Percentiles rank a stretch among this genome's conserved stretches.
Evolutionary conservation across 805 yeast genomes (phyloP).

Genomic region (Blastobotrys americana): DNA sequence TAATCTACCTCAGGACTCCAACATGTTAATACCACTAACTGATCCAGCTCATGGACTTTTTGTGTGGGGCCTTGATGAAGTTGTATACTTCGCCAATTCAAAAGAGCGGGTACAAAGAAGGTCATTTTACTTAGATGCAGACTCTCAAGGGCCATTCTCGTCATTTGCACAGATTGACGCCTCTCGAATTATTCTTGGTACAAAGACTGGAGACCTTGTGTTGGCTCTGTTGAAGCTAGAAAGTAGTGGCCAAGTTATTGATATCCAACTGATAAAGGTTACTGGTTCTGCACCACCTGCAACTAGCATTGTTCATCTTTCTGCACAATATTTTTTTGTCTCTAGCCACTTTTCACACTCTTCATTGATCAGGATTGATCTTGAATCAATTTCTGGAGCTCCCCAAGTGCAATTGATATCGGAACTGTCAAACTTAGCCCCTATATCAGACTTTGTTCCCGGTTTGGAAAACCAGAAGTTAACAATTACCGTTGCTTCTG

Average conservation of each 20-base stretch:
- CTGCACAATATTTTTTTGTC: conserved; percentile 12
- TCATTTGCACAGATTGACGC: conserved; percentile 7
- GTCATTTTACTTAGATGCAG: background rate
- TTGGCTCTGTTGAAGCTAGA: conserved; percentile 4
- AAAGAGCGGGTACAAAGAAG: background rate
- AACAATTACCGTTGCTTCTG: conserved; percentile 2
- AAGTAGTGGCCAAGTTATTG: background rate
- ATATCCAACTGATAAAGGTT: background rate
- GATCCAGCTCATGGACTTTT: conserved; percentile 1
- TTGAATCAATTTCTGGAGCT: background rate
- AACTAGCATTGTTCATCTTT: conserved; percentile 9
- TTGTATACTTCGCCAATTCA: background rate
- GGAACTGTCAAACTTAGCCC: conserved; percentile 10
- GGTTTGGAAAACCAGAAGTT: background rate
- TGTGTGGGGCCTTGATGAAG: background rate
- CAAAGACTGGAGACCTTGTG: conserved; percentile 9
- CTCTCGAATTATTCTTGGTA: conserved; percentile 6
- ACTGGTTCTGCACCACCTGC: conserved; percentile 9
- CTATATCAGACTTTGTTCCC: conserved; percentile 9
- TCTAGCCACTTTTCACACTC: conserved; percentile 7
- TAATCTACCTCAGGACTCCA: conserved; percentile 1
- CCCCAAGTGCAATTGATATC: background rate
- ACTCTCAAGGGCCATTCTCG: background rate
- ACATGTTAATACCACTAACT: conserved; percentile 4
- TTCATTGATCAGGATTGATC: conserved; percentile 8